Base-by-base conservation (phyloP, 306 rosid species). In the Cucumis hystrix region DNA sequence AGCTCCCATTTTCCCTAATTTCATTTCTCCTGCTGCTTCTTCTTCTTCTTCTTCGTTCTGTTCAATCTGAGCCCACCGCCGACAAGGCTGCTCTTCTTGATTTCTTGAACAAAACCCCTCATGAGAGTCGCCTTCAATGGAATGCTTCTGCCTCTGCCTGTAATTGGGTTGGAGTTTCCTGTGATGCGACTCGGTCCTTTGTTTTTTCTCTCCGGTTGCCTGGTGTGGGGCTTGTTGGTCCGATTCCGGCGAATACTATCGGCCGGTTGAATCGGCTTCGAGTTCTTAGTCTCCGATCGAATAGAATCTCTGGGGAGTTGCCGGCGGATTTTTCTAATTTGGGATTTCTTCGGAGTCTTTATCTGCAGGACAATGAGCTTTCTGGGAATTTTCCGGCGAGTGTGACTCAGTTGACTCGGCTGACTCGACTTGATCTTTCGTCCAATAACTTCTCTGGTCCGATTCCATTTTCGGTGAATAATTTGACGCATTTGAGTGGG, bases 61-160 rank as follows among this genome's bases (percentile, higher is more conserved):
- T 84, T 25, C 72, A 73, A 76, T 85, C 97, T 49, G 97, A 96
- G 86, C 96, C 96, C 20, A 82, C 90, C 67, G 86, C 81, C 81
- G 99, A 96, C 82, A 89, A 96, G 88, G 89, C 89, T 85, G 94
- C 99, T 3, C 92, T 96, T 80, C 89, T 92, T 40, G 91, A 88
- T 55, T 96, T 96, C 21, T 17, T 92, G 15, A 79, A 87, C 18
- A 59, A 78, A 78, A 87, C 84, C 65, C 96, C 84, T 0, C 99
- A 96, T 85, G 83, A 80, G 0, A 89, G 63, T 39, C 96, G 99
- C 0, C 64, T 96, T 69, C 90, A 85, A 72, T 96, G 99, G 99
- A 90, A 92, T 89, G 52, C 90, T 1, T 82, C 98, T 6, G 85
- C 5, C 45, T 91, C 98, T 21, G 97, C 87, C 49, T 96, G 99